Evolutionary conservation across 805 yeast genomes (phyloP).

Genomic region (Torulaspora delbrueckii): DNA sequence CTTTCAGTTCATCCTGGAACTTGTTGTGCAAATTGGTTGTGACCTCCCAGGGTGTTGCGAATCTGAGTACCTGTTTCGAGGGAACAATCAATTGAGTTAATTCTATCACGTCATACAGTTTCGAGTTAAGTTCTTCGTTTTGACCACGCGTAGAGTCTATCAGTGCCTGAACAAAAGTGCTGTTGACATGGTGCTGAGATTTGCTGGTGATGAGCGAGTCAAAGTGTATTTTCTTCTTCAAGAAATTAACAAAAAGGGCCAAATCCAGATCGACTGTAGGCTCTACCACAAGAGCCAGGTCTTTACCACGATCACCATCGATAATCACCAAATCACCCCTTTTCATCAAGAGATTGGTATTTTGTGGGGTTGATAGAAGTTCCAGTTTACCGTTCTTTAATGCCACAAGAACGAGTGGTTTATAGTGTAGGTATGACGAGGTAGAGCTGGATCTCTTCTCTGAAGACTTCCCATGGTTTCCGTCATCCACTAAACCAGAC

Average conservation of each 20-base stretch:
- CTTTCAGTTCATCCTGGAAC: constrained; percentile 66
- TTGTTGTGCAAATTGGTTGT: constrained; percentile 53
- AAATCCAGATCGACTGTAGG: constrained; percentile 57
- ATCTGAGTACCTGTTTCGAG: constrained; percentile 69
- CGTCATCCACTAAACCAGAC: constrained; percentile 12
- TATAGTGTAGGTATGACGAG: constrained; percentile 33
- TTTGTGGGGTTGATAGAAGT: constrained; percentile 59
- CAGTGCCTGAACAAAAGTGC: constrained; percentile 28
- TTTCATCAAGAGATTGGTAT: constrained; percentile 54
- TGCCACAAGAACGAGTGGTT: constrained; percentile 43
- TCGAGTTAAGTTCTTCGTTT: constrained; percentile 26
- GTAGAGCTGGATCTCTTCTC: constrained; percentile 19
- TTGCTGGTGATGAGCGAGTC: constrained; percentile 34
- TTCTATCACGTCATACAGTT: constrained; percentile 41
- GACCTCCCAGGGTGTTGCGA: constrained; percentile 69
- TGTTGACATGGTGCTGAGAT: constrained; percentile 29
- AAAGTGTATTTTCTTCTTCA: constrained; percentile 65
- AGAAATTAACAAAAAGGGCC: constrained; percentile 67
- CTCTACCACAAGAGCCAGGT: constrained; percentile 65
- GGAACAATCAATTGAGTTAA: constrained; percentile 57
- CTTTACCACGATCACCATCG: constrained; percentile 83
- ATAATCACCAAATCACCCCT: constrained; percentile 66
- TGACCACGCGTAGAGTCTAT: constrained; percentile 24
- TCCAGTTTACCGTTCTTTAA: constrained; percentile 66
- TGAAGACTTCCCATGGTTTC: constrained; percentile 3